phyloP scores from a whole-genome alignment of 306 rosid species.

The Sechiopsis laciniata region DNA sequence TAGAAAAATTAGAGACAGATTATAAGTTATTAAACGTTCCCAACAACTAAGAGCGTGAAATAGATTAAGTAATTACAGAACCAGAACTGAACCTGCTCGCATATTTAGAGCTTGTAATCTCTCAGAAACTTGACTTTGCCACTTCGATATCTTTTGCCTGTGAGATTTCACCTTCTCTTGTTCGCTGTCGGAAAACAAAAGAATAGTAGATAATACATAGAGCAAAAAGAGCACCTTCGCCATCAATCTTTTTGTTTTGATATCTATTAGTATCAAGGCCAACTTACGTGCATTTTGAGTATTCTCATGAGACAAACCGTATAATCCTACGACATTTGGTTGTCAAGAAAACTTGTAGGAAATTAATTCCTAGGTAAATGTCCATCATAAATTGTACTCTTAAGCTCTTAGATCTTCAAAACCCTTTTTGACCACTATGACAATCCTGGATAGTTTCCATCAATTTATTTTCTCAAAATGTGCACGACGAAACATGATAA shows the following conservation, averaged over 20 bases:
- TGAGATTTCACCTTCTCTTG: conserved; percentile 71
- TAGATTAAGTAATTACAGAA: conserved; percentile 12
- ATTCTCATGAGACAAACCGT: too few relatives aligned
- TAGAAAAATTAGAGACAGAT: conserved; percentile 19
- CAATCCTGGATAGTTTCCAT: too few relatives aligned
- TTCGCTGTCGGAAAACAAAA: conserved; percentile 55
- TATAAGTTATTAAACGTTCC: conserved; percentile 25
- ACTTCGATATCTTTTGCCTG: conserved; percentile 77
- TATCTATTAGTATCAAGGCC: too few relatives aligned
- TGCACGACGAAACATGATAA: background rate
- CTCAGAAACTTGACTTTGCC: conserved; percentile 88
- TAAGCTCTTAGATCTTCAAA: too few relatives aligned
- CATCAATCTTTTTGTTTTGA: too few relatives aligned
- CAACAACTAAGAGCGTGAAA: conserved; percentile 12
- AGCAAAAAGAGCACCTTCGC: background rate
- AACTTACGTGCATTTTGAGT: too few relatives aligned
- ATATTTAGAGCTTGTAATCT: conserved; percentile 64
- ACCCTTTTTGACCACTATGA: too few relatives aligned
- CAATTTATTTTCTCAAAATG: conserved; percentile 4
- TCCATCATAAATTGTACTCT: too few relatives aligned
- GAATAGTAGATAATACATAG: conserved; percentile 18
- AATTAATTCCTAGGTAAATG: too few relatives aligned
- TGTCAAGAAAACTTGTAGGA: too few relatives aligned
- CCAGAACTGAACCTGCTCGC: conserved; percentile 58
- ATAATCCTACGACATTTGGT: too few relatives aligned